Evolutionary conservation across 164 flowering plant species (phyloP).

Genomic region (Vitis vinifera): DNA sequence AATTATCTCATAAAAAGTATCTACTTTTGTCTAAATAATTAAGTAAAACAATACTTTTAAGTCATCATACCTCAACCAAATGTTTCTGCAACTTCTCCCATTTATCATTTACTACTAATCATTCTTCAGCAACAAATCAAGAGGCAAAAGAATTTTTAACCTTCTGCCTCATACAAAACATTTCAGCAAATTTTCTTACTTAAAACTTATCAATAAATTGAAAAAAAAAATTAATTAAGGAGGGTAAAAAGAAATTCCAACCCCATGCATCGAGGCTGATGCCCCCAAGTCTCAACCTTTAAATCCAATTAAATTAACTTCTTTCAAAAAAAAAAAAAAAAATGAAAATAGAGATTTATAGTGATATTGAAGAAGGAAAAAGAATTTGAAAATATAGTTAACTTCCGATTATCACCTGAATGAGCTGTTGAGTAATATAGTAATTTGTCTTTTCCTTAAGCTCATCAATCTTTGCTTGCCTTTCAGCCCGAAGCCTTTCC

Average conservation of each 20-base stretch:
- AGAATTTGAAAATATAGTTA: background rate
- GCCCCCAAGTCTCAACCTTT: background rate
- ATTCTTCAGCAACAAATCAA: background rate
- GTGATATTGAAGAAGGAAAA: background rate
- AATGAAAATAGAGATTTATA: background rate
- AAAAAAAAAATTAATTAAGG: background rate
- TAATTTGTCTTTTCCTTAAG: conserved; percentile 93
- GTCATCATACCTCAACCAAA: background rate
- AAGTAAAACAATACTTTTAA: background rate
- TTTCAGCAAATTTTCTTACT: background rate
- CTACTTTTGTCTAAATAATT: too few species aligned
- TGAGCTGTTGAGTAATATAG: conserved; percentile 87
- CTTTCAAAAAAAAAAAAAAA: too few species aligned
- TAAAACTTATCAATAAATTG: too few species aligned
- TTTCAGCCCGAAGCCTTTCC: conserved; percentile 81
- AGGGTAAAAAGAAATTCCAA: background rate
- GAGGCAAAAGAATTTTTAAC: background rate
- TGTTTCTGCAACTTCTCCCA: background rate
- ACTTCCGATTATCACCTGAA: conserved; percentile 57
- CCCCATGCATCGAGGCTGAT: background rate
- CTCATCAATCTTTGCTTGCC: conserved; percentile 84
- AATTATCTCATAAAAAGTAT: too few species aligned
- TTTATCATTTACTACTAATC: background rate
- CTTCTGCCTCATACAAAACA: background rate
- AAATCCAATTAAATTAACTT: background rate